Percentiles rank a stretch among this genome's conserved stretches.
phyloP scores from a whole-genome alignment of 1,139 yeast species.

The Geotrichum reessii region DNA sequence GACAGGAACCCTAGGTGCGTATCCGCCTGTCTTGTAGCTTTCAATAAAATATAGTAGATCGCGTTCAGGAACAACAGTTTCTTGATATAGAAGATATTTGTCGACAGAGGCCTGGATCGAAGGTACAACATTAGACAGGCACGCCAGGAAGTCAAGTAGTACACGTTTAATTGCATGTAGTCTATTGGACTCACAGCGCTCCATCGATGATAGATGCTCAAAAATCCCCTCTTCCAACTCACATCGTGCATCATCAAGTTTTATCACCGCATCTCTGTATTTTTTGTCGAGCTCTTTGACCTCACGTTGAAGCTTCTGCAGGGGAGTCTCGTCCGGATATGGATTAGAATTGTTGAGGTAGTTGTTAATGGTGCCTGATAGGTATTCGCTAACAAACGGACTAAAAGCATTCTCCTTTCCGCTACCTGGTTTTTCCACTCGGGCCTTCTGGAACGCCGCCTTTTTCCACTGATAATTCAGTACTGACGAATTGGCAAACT shows the following conservation, averaged over 20 bases:
- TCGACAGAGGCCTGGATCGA: conserved; percentile 50
- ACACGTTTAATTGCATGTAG: conserved; percentile 71
- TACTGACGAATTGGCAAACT: conserved; percentile 72
- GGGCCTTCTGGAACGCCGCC: conserved; percentile 58
- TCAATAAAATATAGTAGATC: conserved; percentile 67
- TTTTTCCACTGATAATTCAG: conserved; percentile 80
- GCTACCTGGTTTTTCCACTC: conserved; percentile 29
- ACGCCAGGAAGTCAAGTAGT: conserved; percentile 61
- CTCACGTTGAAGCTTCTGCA: conserved; percentile 51
- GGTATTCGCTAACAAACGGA: conserved; percentile 31
- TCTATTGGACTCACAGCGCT: conserved; percentile 76
- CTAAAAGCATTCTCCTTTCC: conserved; percentile 13
- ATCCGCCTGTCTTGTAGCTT: conserved; percentile 67
- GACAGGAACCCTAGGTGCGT: conserved; percentile 64
- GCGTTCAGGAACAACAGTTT: conserved; percentile 60
- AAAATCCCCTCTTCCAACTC: conserved; percentile 67
- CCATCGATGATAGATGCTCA: conserved; percentile 74
- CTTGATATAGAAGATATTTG: conserved; percentile 58
- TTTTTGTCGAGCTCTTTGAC: conserved; percentile 56
- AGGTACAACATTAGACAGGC: conserved; percentile 48
- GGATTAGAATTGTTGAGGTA: conserved; percentile 31
- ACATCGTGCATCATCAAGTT: conserved; percentile 63
- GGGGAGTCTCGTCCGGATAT: conserved; percentile 49
- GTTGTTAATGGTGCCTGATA: conserved; percentile 48
- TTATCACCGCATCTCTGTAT: conserved; percentile 53